Evolutionary conservation across 164 flowering plant genomes (phyloP).

Genomic region (Stephania japonica): DNA sequence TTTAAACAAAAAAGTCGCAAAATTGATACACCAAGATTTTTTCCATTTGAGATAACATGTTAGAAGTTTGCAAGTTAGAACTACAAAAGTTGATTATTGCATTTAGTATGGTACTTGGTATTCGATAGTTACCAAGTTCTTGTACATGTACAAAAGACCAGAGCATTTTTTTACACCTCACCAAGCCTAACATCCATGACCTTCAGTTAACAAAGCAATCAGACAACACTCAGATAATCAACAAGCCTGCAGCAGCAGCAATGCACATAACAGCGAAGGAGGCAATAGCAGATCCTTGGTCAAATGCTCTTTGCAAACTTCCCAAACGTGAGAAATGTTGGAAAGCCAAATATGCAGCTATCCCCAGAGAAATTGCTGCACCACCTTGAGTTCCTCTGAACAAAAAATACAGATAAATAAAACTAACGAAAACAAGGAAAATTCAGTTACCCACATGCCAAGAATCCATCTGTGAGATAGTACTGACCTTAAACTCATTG

Average conservation of each 20-base stretch:
- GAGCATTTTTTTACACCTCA: constrained; percentile 12
- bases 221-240: constrained; percentile 35
- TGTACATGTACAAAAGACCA: not conserved
- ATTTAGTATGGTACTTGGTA: not conserved
- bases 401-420: constrained; percentile 1
- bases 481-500: constrained; percentile 46
- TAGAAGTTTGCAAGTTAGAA: not conserved
- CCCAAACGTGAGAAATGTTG: constrained; percentile 72
- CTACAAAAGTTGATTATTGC: not conserved
- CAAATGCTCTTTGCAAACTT: constrained; percentile 59
- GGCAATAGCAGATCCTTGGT: constrained; percentile 65
- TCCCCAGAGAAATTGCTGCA: constrained; percentile 42
- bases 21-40: not conserved
- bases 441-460: not conserved
- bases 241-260: constrained; percentile 40
- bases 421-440: not conserved
- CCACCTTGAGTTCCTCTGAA: constrained; percentile 74
- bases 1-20: not conserved
- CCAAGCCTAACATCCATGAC: not conserved
- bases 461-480: not conserved
- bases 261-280: constrained; percentile 54
- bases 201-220: not conserved
- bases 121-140: not conserved
- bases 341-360: constrained; percentile 68
- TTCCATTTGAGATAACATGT: not conserved